These are phyloP conservation scores for Solanum appendiculatum DNA, from an alignment of 257 asterid genomes.

Conservation along the genomic window DNA sequence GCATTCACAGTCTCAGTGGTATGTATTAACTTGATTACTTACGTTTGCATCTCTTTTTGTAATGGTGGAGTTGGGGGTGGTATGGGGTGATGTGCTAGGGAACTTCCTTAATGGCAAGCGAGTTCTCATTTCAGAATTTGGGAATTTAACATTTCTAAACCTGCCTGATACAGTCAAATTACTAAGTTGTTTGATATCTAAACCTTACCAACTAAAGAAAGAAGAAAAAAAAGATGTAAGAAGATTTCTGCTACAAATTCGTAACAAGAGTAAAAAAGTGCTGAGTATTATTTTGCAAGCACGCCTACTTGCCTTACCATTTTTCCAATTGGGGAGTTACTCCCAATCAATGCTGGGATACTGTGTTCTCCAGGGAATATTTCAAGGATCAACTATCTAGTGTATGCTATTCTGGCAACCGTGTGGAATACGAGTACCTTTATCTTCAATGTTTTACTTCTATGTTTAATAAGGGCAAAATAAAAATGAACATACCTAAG, in stretches of 20 bases:
- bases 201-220: neutral
- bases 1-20: conserved; percentile 99
- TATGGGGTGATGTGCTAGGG: neutral
- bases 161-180: neutral
- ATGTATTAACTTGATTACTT: conserved; percentile 10
- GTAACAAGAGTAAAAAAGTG: neutral
- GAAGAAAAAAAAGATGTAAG: neutral
- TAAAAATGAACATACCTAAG: neutral
- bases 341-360: neutral
- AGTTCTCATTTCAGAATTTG: neutral
- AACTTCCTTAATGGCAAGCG: neutral
- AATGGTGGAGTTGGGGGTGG: neutral
- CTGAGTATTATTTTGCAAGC: neutral
- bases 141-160: neutral
- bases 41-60: neutral
- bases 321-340: neutral
- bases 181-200: neutral
- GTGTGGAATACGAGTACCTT: neutral
- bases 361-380: neutral
- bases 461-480: neutral
- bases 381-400: neutral
- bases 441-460: neutral
- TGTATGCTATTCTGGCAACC: neutral
- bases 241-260: neutral
- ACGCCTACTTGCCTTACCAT: neutral